A percentile compares a stretch with the other conserved stretches of the same genome.
These are phyloP conservation scores for Infundibulicybe gibba DNA, from an alignment of 768 basidiomycete species.

Conservation along the genomic window DNA sequence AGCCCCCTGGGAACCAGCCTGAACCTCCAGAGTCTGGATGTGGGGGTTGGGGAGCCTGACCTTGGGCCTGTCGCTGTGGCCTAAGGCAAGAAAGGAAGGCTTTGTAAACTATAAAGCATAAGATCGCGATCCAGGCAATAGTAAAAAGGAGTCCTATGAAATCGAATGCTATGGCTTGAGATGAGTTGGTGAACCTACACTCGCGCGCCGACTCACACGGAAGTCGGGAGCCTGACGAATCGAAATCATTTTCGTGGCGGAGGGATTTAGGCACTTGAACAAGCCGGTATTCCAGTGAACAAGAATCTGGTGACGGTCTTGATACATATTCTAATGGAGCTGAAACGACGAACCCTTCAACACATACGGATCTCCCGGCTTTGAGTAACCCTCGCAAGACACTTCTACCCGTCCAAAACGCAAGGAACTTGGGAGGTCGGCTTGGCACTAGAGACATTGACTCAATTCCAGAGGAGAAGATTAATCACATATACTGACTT, in stretches of 20 bases:
- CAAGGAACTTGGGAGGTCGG: conserved; percentile 80
- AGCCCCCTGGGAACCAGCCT: conserved; percentile 53
- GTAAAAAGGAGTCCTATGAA: conserved; percentile 47
- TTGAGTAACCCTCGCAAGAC: conserved; percentile 88
- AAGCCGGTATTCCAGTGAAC: conserved; percentile 81
- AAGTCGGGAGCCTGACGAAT: conserved; percentile 13
- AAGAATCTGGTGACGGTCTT: conserved; percentile 56
- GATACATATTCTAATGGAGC: neutral
- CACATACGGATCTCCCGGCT: conserved; percentile 79
- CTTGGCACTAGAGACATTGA: conserved; percentile 61
- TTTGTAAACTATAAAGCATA: conserved; percentile 53
- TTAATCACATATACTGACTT: conserved; percentile 41
- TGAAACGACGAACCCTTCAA: conserved; percentile 60
- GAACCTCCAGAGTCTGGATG: conserved; percentile 33
- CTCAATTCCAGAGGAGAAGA: neutral
- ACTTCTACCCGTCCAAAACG: conserved; percentile 85
- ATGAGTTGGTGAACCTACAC: neutral
- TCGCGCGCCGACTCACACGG: neutral
- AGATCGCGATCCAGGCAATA: conserved; percentile 50
- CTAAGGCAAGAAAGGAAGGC: conserved; percentile 52
- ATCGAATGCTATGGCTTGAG: conserved; percentile 42
- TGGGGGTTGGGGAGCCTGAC: conserved; percentile 25
- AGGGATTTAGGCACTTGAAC: conserved; percentile 58
- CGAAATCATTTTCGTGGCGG: conserved; percentile 26
- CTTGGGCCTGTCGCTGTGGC: conserved; percentile 17